Conservation (phyloP, 768 basidiomycete genomes). For the Amanita molliuscula region DNA sequence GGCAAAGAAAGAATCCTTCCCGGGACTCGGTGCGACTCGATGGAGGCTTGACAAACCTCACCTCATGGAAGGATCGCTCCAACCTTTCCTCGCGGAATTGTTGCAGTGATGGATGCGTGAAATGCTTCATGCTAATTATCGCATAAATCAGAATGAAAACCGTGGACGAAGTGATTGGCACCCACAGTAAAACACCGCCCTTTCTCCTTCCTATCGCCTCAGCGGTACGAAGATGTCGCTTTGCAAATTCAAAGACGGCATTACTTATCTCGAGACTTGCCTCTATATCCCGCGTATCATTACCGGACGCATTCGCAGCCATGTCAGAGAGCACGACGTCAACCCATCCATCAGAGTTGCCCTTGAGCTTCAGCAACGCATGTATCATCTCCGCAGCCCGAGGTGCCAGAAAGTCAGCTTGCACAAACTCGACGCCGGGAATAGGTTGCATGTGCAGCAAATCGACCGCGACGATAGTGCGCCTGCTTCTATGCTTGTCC, state of each 20-base stretch:
- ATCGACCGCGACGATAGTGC: conserved; percentile 67
- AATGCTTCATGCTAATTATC: conserved; percentile 83
- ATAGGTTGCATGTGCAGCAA: conserved; percentile 63
- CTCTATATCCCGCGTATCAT: conserved; percentile 52
- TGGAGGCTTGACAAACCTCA: conserved; percentile 70
- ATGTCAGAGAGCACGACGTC: conserved; percentile 88
- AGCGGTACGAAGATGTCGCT: conserved; percentile 38
- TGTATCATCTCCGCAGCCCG: conserved; percentile 36
- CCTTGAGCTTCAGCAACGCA: conserved; percentile 17
- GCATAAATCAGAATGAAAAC: conserved; percentile 5
- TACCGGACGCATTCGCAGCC: conserved; percentile 78
- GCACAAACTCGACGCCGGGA: conserved; percentile 60
- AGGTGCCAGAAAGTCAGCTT: conserved; percentile 67
- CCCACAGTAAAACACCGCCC: conserved; percentile 53
- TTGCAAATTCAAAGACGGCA: conserved; percentile 63
- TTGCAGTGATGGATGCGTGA: conserved; percentile 61
- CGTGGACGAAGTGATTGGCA: conserved; percentile 8
- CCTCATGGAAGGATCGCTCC: conserved; percentile 51
- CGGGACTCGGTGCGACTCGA: conserved; percentile 68
- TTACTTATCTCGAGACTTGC: conserved; percentile 63
- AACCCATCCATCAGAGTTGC: conserved; percentile 31
- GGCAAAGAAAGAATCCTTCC: conserved; percentile 83
- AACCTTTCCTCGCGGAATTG: conserved; percentile 54
- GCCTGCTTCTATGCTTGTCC: conserved; percentile 7
- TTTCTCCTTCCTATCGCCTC: conserved; percentile 27